These are phyloP conservation scores for Tephrocybe rancida DNA, from an alignment of 768 basidiomycete genomes.

Conservation along the genomic window DNA sequence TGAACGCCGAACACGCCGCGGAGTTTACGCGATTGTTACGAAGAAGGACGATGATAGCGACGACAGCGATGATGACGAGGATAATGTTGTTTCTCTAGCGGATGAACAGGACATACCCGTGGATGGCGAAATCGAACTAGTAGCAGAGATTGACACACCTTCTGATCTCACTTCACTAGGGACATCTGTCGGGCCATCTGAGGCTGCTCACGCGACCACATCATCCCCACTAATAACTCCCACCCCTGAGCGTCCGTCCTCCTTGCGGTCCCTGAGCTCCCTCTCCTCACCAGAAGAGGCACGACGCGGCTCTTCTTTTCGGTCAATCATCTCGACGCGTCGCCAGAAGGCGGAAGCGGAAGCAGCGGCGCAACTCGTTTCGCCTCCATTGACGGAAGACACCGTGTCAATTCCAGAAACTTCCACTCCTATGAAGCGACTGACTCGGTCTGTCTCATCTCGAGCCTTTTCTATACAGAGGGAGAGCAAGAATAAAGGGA, in stretches of 20 bases:
- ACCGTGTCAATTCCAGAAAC: slow-evolving; percentile 34
- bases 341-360: slow-evolving; percentile 46
- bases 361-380: slow-evolving; percentile 39
- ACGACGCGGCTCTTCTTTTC: slow-evolving; percentile 40
- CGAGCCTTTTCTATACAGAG: slow-evolving; percentile 22
- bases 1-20: slow-evolving; percentile 78
- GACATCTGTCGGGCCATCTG: slow-evolving; percentile 38
- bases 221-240: slow-evolving; percentile 33
- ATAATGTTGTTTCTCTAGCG: slow-evolving; percentile 45
- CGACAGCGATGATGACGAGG: slow-evolving; percentile 61
- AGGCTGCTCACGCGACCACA: slow-evolving; percentile 28
- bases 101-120: slow-evolving; percentile 46
- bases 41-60: slow-evolving; percentile 63
- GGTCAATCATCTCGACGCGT: slow-evolving; percentile 63
- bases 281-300: slow-evolving; percentile 39
- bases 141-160: slow-evolving; percentile 48
- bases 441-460: slow-evolving; percentile 36
- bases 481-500: slow-evolving; percentile 44
- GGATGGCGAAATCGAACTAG: slow-evolving; percentile 58
- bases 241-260: slow-evolving; percentile 32
- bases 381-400: slow-evolving; percentile 51
- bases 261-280: slow-evolving; percentile 44
- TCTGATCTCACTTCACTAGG: slow-evolving; percentile 48
- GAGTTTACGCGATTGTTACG: slow-evolving; percentile 74
- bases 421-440: slow-evolving; percentile 29